Evolutionary conservation across 2,329 filamentous ascomycete species (phyloP).

Genomic region (Fusarium tricinctum): DNA sequence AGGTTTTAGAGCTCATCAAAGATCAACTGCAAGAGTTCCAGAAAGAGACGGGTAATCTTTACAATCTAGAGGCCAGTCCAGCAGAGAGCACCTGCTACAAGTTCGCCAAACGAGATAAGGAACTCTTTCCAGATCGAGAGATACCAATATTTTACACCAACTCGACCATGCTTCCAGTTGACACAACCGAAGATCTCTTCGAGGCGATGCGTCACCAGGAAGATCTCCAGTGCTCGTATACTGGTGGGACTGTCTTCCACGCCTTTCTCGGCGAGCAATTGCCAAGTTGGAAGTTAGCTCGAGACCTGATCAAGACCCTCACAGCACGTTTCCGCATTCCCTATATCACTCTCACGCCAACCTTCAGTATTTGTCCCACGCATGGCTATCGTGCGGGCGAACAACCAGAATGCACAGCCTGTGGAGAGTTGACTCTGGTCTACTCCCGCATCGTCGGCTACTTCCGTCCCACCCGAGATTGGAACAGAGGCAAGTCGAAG

Average conservation of each 20-base stretch:
- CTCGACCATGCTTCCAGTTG: conserved; percentile 45
- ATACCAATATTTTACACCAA: conserved; percentile 46
- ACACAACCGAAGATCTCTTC: conserved; percentile 44
- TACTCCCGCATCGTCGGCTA: conserved; percentile 46
- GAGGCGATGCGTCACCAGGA: conserved; percentile 43
- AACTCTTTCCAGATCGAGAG: conserved; percentile 16
- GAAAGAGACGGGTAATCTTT: conserved; percentile 38
- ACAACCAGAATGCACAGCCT: conserved; percentile 30
- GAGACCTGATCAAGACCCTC: conserved; percentile 40
- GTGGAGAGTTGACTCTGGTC: conserved; percentile 29
- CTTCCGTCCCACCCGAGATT: conserved; percentile 43
- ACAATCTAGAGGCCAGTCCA: conserved; percentile 44
- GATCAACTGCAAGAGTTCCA: conserved; percentile 41
- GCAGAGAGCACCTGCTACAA: conserved; percentile 48
- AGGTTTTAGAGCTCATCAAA: conserved; percentile 42
- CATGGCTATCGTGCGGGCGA: conserved; percentile 42
- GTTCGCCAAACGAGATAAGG: conserved; percentile 38
- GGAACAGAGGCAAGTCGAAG: conserved; percentile 44
- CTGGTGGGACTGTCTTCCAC: conserved; percentile 45
- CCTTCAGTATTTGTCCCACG: conserved; percentile 43
- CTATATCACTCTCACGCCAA: conserved; percentile 44
- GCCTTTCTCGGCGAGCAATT: conserved; percentile 43
- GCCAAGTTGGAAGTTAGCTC: conserved; percentile 38
- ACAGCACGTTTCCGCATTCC: conserved; percentile 42
- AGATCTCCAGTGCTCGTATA: conserved; percentile 43